phyloP scores from a whole-genome alignment of 768 basidiomycete genomes.

The Lactarius indigo region DNA sequence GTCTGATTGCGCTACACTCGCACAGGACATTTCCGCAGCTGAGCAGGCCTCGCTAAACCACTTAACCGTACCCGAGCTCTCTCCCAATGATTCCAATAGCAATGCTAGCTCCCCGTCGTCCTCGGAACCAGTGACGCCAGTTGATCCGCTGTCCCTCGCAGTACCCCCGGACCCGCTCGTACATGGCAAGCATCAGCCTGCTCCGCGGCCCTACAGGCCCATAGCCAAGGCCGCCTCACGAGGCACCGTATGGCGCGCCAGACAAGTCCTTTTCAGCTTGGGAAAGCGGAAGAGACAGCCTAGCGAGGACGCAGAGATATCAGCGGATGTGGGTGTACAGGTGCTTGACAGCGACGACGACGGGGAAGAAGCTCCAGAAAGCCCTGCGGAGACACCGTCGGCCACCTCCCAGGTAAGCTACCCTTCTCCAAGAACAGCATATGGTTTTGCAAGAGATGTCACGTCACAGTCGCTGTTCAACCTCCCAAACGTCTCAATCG shows the following conservation, averaged over 20 bases:
- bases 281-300: constrained; percentile 19
- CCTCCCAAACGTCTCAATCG: constrained; percentile 13
- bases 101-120: constrained; percentile 12
- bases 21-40: constrained; percentile 16
- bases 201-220: constrained; percentile 12
- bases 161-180: constrained; percentile 5
- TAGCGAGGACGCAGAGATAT: not conserved
- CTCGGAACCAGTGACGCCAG: constrained; percentile 9
- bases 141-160: not conserved
- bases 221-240: not conserved
- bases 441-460: not conserved
- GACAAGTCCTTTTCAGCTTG: constrained; percentile 5
- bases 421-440: not conserved
- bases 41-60: constrained; percentile 22
- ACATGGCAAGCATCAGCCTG: constrained; percentile 18
- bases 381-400: not conserved
- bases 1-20: not conserved
- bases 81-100: constrained; percentile 11
- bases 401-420: not conserved
- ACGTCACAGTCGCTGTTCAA: constrained; percentile 3
- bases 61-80: constrained; percentile 16
- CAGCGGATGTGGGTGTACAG: constrained; percentile 9
- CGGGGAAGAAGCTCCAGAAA: not conserved
- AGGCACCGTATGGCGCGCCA: constrained; percentile 16
- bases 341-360: not conserved